Evolutionary conservation across 768 basidiomycete genomes (phyloP).

Genomic region (Suillus paluster): DNA sequence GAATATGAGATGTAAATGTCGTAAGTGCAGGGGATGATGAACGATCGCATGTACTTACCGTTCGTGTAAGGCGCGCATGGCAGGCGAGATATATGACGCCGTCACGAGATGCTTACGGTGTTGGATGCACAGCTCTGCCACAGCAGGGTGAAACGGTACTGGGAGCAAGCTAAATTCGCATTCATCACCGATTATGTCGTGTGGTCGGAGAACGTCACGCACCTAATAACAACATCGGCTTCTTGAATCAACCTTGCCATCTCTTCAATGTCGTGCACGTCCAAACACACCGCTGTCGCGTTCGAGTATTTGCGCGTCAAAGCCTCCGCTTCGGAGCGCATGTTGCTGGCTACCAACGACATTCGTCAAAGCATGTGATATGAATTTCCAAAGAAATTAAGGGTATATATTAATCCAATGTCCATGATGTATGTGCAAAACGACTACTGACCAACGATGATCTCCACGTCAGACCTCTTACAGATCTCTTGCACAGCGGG

Average conservation of each 20-base stretch:
- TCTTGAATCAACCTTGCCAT: slow-evolving; percentile 58
- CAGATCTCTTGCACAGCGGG: slow-evolving; percentile 83
- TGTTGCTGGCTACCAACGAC: slow-evolving; percentile 68
- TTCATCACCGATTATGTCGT: neutral
- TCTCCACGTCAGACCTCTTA: slow-evolving; percentile 60
- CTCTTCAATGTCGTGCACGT: slow-evolving; percentile 53
- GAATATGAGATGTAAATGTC: neutral
- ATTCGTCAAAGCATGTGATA: slow-evolving; percentile 8
- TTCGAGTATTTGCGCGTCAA: slow-evolving; percentile 50
- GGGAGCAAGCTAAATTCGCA: slow-evolving; percentile 70
- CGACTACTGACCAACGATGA: slow-evolving; percentile 72
- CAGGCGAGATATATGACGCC: slow-evolving; percentile 85
- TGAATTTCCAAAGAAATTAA: slow-evolving; percentile 13
- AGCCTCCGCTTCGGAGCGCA: slow-evolving; percentile 55
- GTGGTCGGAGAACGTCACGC: slow-evolving; percentile 18
- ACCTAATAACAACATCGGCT: slow-evolving; percentile 89
- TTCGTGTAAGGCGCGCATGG: slow-evolving; percentile 69
- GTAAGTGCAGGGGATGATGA: neutral
- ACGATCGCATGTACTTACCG: slow-evolving; percentile 47
- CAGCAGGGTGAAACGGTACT: slow-evolving; percentile 66
- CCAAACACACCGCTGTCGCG: slow-evolving; percentile 59
- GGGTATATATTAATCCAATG: slow-evolving; percentile 18
- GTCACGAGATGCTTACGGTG: slow-evolving; percentile 81
- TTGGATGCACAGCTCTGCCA: slow-evolving; percentile 76
- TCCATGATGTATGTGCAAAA: slow-evolving; percentile 13